phyloP scores from a whole-genome alignment of 139 green algal genomes.

The Picochlorum sp. region DNA sequence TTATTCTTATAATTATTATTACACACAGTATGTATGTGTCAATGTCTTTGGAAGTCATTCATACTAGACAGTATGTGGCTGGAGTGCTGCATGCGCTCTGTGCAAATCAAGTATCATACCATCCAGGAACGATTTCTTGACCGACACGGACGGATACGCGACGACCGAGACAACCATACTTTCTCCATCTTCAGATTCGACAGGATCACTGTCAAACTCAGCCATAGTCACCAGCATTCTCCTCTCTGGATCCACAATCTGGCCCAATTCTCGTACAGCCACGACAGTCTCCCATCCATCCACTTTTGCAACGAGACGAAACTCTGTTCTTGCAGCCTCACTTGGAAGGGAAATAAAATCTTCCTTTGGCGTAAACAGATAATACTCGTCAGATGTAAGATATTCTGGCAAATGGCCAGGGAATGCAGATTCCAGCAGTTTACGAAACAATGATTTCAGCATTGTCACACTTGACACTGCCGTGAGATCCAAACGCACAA shows the following conservation, averaged over 20 bases:
- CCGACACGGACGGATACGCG: constrained; percentile 39
- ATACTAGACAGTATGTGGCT: background rate
- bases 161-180: constrained; percentile 30
- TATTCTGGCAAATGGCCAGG: constrained; percentile 31
- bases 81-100: background rate
- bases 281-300: constrained; percentile 43
- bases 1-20: too few relatives aligned
- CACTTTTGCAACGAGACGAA: constrained; percentile 32
- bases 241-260: constrained; percentile 18
- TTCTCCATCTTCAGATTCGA: constrained; percentile 23
- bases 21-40: too few relatives aligned
- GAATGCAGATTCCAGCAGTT: constrained; percentile 31
- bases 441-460: constrained; percentile 14
- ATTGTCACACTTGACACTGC: constrained; percentile 10
- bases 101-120: background rate
- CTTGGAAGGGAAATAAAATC: constrained; percentile 43
- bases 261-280: constrained; percentile 29
- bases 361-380: constrained; percentile 39
- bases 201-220: constrained; percentile 44
- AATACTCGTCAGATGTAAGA: constrained; percentile 30
- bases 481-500: constrained; percentile 11
- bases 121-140: constrained; percentile 30
- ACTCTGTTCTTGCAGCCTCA: constrained; percentile 35
- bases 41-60: background rate
- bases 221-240: constrained; percentile 44